These are phyloP conservation scores for Neophaeococcomyces mojaviensis DNA, from an alignment of 2,329 filamentous ascomycete species.

Conservation along the genomic window DNA sequence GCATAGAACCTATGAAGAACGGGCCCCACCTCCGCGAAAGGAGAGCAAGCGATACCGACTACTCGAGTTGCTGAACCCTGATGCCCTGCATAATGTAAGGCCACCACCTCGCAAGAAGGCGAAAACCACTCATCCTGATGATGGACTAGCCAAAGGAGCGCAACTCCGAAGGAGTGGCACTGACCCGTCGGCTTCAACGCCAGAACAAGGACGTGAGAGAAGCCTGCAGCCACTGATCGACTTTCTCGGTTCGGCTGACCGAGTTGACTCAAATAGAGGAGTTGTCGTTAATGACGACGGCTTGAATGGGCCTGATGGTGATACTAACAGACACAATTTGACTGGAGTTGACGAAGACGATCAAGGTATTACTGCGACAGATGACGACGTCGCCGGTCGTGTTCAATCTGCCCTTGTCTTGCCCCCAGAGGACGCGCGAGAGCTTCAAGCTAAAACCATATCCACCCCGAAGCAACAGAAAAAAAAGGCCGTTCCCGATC, in stretches of 20 bases:
- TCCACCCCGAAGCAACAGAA: not conserved
- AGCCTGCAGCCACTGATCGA: conserved; percentile 19
- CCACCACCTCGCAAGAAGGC: conserved; percentile 1
- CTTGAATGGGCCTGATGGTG: not conserved
- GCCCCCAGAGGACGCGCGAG: not conserved
- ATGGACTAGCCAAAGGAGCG: not conserved
- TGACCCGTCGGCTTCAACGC: not conserved
- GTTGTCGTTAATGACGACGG: not conserved
- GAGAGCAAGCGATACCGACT: conserved; percentile 16
- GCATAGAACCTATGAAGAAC: conserved; percentile 20
- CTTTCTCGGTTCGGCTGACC: conserved; percentile 17
- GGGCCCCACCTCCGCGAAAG: conserved; percentile 17
- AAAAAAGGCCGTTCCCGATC: not conserved
- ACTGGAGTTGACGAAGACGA: not conserved
- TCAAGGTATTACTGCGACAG: not conserved
- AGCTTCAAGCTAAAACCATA: not conserved
- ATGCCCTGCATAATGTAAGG: conserved; percentile 6
- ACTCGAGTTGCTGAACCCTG: conserved; percentile 19
- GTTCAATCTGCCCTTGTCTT: too few relatives aligned
- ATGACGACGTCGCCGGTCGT: not conserved
- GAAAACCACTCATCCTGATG: conserved; percentile 8
- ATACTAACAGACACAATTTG: not conserved
- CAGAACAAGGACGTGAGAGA: not conserved
- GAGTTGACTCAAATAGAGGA: not conserved
- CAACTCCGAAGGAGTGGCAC: conserved; percentile 9